These are phyloP conservation scores for Incumbomyces delicatus DNA, from an alignment of 2,329 filamentous ascomycete species.

Conservation along the genomic window DNA sequence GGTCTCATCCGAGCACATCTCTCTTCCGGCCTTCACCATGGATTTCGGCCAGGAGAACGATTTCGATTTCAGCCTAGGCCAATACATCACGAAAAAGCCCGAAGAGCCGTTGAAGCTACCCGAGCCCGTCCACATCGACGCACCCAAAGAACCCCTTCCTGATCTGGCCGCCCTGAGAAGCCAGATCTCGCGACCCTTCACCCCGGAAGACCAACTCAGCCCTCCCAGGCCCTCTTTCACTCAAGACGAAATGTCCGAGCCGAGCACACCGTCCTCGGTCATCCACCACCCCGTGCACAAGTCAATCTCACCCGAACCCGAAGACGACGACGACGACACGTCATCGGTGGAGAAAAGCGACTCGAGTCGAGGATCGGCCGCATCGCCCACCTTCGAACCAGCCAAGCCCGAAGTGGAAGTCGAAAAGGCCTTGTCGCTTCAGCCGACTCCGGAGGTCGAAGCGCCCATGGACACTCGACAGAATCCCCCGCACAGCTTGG, in stretches of 20 bases:
- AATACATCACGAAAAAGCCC: constrained; percentile 40
- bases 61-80: constrained; percentile 45
- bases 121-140: constrained; percentile 10
- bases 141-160: constrained; percentile 22
- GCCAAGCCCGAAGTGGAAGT: neutral
- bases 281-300: constrained; percentile 62
- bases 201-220: constrained; percentile 16
- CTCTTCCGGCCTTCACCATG: constrained; percentile 38
- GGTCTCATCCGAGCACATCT: constrained; percentile 20
- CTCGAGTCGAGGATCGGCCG: neutral
- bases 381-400: neutral
- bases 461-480: neutral
- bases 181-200: constrained; percentile 31
- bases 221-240: constrained; percentile 23
- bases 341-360: constrained; percentile 1
- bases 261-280: constrained; percentile 77
- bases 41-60: constrained; percentile 41
- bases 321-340: neutral
- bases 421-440: constrained; percentile 37
- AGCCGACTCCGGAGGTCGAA: constrained; percentile 61
- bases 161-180: constrained; percentile 29
- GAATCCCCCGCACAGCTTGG: constrained; percentile 25
- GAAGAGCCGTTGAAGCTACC: constrained; percentile 8
- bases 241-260: constrained; percentile 34
- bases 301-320: constrained; percentile 15